Evolutionary conservation across 495 filamentous ascomycete genomes (phyloP), one percentile per base, ranked within the genome.

Genomic region (Aspergillus sclerotiicarbonarius): DNA sequence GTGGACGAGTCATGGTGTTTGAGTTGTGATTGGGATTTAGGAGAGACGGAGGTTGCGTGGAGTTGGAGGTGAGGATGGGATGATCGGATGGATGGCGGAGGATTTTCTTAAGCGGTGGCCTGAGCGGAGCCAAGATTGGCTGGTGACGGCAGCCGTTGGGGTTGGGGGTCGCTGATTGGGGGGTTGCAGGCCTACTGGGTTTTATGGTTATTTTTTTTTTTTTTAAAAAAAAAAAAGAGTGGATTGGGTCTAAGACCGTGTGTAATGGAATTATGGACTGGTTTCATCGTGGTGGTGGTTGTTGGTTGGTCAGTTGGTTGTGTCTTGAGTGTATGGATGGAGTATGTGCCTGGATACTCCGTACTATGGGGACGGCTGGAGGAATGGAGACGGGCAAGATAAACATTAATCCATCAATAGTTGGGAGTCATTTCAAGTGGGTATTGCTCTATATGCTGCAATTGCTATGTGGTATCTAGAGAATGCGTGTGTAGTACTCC

Each of bases 21-120:
- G 6, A 10, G 8, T 50, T 57, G 30, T 45, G 37, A 3, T 30
- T 32, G 29, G 46, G 25, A 7, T 53, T 33, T n/a, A 39, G 43
- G 29, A 35, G 41, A n/a, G 45, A 53, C 50, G 49, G 54, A 32
- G 20, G 16, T 61, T 37, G n/a, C n/a, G n/a, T n/a, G 30, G 57
- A 25, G 39, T 32, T 16, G 19, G 35, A 16, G n/a, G 53, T 48
- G 30, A 43, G 47, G 53, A 41, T 56, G 33, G 46, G 16, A n/a
- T n/a, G 52, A 30, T 47, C 41, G 54, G 51, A 41, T 41, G 33
- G n/a, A 32, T 19, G 54, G 10, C 15, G 54, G 56, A 58, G 48
- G 52, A 51, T 30, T 35, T 58, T 59, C 48, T 57, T 58, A 61
- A 61, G 58, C 58, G 62, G 55, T 65, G 62, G 62, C 53, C 58